These are phyloP conservation scores for Seminavis robusta DNA, from an alignment of 108 stramenopile species.

Conservation along the genomic window DNA sequence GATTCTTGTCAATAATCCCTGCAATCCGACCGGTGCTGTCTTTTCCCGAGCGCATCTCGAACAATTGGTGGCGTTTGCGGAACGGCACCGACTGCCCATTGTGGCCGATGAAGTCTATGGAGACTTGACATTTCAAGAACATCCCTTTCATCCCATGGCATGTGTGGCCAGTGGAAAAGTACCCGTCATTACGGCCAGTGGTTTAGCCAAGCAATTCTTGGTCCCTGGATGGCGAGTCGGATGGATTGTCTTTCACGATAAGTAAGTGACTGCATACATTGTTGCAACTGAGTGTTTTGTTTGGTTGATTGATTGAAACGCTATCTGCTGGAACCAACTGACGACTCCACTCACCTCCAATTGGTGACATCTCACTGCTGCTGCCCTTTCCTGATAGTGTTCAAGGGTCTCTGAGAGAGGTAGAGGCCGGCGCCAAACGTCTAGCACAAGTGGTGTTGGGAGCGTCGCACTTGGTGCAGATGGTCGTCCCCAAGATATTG, in stretches of 20 bases:
- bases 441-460: slow-evolving; percentile 86
- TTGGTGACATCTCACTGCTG: background rate
- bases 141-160: slow-evolving; percentile 72
- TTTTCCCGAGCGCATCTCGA: slow-evolving; percentile 73
- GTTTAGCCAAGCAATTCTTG: slow-evolving; percentile 91
- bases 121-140: slow-evolving; percentile 61
- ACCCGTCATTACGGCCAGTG: slow-evolving; percentile 85
- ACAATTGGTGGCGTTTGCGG: slow-evolving; percentile 60
- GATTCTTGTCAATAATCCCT: slow-evolving; percentile 92
- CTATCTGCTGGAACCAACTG: background rate
- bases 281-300: background rate
- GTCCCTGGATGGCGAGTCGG: slow-evolving; percentile 93
- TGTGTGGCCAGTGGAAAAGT: slow-evolving; percentile 52
- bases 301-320: background rate
- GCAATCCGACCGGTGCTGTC: slow-evolving; percentile 91
- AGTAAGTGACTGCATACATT: slow-evolving; percentile 37
- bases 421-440: slow-evolving; percentile 66
- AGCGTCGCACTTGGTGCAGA: slow-evolving; percentile 75
- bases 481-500: slow-evolving; percentile 70
- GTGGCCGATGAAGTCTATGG: slow-evolving; percentile 95
- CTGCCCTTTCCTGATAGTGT: slow-evolving; percentile 11
- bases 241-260: slow-evolving; percentile 83
- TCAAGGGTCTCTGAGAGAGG: slow-evolving; percentile 52
- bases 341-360: background rate
- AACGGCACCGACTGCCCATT: slow-evolving; percentile 61